Evolutionary conservation across 148 eudicot species (phyloP), one percentile per base, ranked within the genome.

Genomic region (Beta vulgaris): DNA sequence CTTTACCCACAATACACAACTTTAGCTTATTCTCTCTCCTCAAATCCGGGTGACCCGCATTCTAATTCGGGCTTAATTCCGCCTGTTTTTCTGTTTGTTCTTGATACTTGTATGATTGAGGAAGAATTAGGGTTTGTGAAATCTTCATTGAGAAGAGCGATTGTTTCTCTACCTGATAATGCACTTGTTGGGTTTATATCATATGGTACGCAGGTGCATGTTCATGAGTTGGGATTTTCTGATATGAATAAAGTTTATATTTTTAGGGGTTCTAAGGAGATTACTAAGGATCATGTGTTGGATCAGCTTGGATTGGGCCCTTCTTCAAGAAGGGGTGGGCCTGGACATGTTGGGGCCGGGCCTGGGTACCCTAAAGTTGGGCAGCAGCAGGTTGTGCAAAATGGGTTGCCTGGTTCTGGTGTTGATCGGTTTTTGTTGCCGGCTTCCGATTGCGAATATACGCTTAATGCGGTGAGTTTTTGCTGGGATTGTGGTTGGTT

Each of bases 191-290:
- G 98, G 69, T 88, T 94, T 46, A 64, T 94, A 0, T 87, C 93
- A 48, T 94, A 74, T 72, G 98, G 98, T 48, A 94, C 96, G 0
- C 98, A 91, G 77, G 98, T 94, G n/a, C 96, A 94, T 82, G 98
- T 94, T 12, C 96, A 94, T 73, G 98, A 94, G 74, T 71, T 94
- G 48, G 98, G 98, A 68, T 94, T 88, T 73, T 73, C 83, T 5
- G 98, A 90, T 34, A 81, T 90, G 92, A 84, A 88, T 3, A 94
- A 91, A 84, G 97, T 94, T 54, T 91, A 87, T 59, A 93, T 94
- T 1, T 94, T 94, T 74, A 76, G 96, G 74, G 98, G 98, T 6
- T 82, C 85, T 0, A 94, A 88, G 76, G 97, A 90, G 76, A 34
- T 88, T 60, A 43, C 86, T 0, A 91, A 89, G 76, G 98, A 94